Percentiles rank a stretch among this genome's conserved stretches.
Evolutionary conservation across 2,329 filamentous ascomycete genomes (phyloP).

Genomic region (Fusarium compactum): DNA sequence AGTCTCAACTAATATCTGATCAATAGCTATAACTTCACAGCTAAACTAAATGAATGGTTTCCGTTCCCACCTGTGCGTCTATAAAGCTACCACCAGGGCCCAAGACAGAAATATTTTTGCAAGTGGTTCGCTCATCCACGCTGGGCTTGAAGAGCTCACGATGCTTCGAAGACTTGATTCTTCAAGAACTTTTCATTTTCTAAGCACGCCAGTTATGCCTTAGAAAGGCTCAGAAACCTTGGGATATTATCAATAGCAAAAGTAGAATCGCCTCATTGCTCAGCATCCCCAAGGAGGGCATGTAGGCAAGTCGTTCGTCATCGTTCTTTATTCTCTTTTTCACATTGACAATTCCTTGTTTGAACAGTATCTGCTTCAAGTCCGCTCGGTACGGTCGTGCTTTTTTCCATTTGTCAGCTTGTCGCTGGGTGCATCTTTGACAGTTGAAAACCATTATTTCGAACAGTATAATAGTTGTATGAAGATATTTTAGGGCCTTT

Average conservation of each 20-base stretch:
- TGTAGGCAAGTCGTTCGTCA: neutral
- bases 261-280: neutral
- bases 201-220: neutral
- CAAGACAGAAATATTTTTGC: too few species aligned
- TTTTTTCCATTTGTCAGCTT: neutral
- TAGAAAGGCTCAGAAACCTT: neutral
- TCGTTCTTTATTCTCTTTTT: neutral
- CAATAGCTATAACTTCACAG: conserved; percentile 12
- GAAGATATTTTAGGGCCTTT: too few species aligned
- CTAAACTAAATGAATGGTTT: conserved; percentile 1
- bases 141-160: too few species aligned
- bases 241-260: neutral
- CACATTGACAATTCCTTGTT: neutral
- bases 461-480: neutral
- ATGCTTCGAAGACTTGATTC: neutral
- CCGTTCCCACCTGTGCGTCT: neutral
- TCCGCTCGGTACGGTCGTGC: neutral
- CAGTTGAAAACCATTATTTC: neutral
- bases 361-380: neutral
- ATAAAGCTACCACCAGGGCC: neutral
- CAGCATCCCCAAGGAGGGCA: neutral
- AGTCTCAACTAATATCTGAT: conserved; percentile 9
- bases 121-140: too few species aligned
- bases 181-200: accelerated
- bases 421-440: neutral